These are phyloP conservation scores for Podaxis sp. DNA, from an alignment of 768 basidiomycete species.

Conservation along the genomic window DNA sequence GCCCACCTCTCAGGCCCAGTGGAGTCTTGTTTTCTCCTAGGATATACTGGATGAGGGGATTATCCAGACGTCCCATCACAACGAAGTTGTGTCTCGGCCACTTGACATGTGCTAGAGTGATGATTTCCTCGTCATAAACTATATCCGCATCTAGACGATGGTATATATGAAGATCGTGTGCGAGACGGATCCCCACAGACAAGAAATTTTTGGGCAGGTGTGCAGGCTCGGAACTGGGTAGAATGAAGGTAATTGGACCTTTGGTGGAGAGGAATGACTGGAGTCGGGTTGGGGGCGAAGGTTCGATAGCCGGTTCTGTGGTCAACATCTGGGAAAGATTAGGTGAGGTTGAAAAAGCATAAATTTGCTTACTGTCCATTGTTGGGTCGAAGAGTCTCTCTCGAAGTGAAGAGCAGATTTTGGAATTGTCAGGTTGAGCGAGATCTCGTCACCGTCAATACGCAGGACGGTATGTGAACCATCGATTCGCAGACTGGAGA, in stretches of 20 bases:
- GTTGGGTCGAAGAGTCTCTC: neutral
- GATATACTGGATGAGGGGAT: conserved; percentile 26
- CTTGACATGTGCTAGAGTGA: conserved; percentile 15
- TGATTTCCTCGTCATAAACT: conserved; percentile 36
- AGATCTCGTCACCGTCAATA: neutral
- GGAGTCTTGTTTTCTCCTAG: conserved; percentile 29
- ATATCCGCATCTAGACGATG: conserved; percentile 70
- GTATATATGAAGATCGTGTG: conserved; percentile 62
- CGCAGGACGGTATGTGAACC: neutral
- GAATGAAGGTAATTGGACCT: conserved; percentile 53
- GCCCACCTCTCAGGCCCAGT: conserved; percentile 23
- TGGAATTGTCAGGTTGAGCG: neutral
- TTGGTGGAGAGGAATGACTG: conserved; percentile 56
- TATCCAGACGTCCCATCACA: conserved; percentile 43
- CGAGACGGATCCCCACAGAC: conserved; percentile 59
- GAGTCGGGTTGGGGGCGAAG: conserved; percentile 49
- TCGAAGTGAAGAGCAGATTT: neutral
- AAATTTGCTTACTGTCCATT: conserved; percentile 9
- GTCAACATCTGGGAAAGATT: conserved; percentile 5
- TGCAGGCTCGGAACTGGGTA: conserved; percentile 29
- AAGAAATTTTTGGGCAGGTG: conserved; percentile 21
- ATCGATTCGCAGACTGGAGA: conserved; percentile 7
- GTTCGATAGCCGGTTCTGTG: neutral
- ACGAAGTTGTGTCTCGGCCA: conserved; percentile 50
- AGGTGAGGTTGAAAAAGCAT: neutral